Base-by-base conservation (phyloP, 2,329 filamentous ascomycete genomes). In the Laburnicola sp. region DNA sequence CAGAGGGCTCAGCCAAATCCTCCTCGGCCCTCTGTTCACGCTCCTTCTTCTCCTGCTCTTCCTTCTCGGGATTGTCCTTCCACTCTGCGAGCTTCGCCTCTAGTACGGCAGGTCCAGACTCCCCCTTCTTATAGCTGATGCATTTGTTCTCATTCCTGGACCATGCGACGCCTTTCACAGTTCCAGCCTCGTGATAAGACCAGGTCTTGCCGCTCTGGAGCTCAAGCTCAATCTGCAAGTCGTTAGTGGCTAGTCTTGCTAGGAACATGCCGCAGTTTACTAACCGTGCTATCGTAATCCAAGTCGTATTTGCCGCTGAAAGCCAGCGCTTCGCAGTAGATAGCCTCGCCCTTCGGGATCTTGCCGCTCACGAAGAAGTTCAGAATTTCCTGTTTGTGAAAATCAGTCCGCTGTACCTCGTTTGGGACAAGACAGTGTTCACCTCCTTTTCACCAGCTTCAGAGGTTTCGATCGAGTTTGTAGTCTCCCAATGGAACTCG, bases 221-320 rank as follows among this genome's bases (percentile, higher is more conserved):
- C 45, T 48, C 45, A 11, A 48, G 36, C 4, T 48, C 37, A 16
- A 48, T 48, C 45, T 48, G 5, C 6, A 40, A 10, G 36, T 21
- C 10, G 21, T 48, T 27, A 48, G 44, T 1, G 8, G 7, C 39
- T 4, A 16, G 28, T 32, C 6, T 25, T 31, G 22, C 16, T 9
- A 26, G 7, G 6, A 7, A 31, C 16, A n/a, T 9, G 22, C 8
- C 16, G 9, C 9, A 16, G 1, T 34, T 7, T 25, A 40, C 45
- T 40, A 3, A 48, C 45, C n/a, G 45, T 48, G 36, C 45, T 48
- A 26, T 36, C 45, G 27, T 48, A 48, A 10, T 39, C 36, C 45
- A 48, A 16, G 38, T 48, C 45, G 9, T 48, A 48, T 48, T 48
- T 48, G 16, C 45, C 45, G 31, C 45, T 48, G 28, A 48, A 48